Evolutionary conservation across 306 rosid species (phyloP), one percentile per base, ranked within the genome.

Genomic region (Parietaria judaica): DNA sequence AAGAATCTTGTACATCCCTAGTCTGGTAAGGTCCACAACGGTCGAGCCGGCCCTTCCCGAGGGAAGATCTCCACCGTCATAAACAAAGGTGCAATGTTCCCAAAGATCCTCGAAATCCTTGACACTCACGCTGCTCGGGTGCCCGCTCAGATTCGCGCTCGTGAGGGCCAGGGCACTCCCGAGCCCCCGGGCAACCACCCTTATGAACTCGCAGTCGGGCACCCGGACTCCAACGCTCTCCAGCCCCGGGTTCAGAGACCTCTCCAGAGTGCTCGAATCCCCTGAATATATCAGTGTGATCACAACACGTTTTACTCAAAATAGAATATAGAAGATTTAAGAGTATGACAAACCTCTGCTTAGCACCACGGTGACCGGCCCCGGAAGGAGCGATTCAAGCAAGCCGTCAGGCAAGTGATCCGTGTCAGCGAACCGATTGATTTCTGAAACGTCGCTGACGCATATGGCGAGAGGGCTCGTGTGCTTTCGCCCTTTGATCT

Each of bases 61-160:
- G 69, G 94, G 95, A 74, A 92, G 95, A 77, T 69, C 72, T 11
- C 97, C 95, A 10, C 90, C 88, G 48, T 88, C 90, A 52, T 84
- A 92, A 61, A 92, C 89, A 61, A 63, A 82, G 4, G 90, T 90
- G 73, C 95, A 88, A 34, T 84, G 95, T 68, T 75, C 80, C 96
- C 99, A 92, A 3, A 86, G 90, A 58, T 65, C 80, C 68, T 82
- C 83, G 60, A 92, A 88, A 76, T 88, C 96, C 36, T 84, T 74
- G 63, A 84, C 65, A 73, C 83, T 74, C 62, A 86, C 88, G 70
- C 97, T 92, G 67, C 95, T 88, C 54, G 85, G 76, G 65, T 86
- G 95, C 67, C 96, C 96, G n/a, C 88, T 92, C 41, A 77, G 75
- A 80, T 92, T 92, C 64, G 99, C 99, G 55, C 96, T 88, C 23